A percentile compares a stretch with the other conserved stretches of the same genome.
Conservation (phyloP, 139 green algal species). For the Micromonas pusilla region DNA sequence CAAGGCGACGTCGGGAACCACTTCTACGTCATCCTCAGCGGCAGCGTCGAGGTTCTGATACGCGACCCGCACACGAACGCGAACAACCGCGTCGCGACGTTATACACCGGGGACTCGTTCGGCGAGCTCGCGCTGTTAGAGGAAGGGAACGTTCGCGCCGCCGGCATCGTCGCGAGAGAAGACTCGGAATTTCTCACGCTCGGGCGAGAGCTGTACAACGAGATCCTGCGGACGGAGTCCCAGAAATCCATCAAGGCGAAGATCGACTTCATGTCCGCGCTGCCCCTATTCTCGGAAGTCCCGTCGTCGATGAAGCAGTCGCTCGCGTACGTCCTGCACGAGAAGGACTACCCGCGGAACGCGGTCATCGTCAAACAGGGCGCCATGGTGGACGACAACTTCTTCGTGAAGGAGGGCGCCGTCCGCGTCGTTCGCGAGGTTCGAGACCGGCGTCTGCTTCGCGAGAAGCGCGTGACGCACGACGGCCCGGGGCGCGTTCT, state of each 20-base stretch:
- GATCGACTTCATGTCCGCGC: conserved; percentile 4
- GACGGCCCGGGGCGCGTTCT: neutral
- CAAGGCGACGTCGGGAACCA: neutral
- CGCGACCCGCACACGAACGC: neutral
- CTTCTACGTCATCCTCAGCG: conserved; percentile 1
- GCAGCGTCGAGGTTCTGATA: neutral
- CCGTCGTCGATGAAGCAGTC: neutral
- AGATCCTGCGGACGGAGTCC: conserved; percentile 9
- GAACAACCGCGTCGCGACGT: neutral
- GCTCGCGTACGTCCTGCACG: conserved; percentile 26
- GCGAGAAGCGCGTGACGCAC: neutral
- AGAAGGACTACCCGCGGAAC: neutral
- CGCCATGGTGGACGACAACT: conserved; percentile 20
- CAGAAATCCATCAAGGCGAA: conserved; percentile 21
- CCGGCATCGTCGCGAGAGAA: conserved; percentile 77
- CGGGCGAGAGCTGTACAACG: conserved; percentile 11
- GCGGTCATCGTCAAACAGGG: conserved; percentile 24
- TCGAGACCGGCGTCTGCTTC: conserved; percentile 36
- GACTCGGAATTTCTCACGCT: conserved; percentile 20
- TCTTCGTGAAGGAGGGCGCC: conserved; percentile 5
- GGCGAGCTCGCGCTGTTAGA: conserved; percentile 93
- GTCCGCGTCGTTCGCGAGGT: conserved; percentile 1
- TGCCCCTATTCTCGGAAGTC: conserved; percentile 17
- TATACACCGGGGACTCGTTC: conserved; percentile 67
- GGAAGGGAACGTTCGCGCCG: conserved; percentile 58